Evolutionary conservation across 2,329 filamentous ascomycete genomes (phyloP).

Genomic region (Beauveria varroae): DNA sequence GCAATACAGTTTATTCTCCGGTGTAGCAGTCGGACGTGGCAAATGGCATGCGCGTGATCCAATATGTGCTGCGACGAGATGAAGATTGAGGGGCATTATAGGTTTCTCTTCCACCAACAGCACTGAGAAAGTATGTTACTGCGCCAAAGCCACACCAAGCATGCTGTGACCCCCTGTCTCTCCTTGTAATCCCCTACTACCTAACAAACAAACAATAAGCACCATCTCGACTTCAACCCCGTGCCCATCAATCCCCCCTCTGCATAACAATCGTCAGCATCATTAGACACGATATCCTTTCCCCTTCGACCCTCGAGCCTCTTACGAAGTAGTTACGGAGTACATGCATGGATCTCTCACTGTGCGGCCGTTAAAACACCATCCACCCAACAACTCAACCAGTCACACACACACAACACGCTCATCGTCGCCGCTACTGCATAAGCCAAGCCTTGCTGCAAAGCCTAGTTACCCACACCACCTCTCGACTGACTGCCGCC

Average conservation of each 20-base stretch:
- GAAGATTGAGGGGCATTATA: background rate
- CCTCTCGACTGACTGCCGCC: background rate
- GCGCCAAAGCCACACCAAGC: background rate
- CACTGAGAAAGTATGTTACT: background rate
- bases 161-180: background rate
- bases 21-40: background rate
- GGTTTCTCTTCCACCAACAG: too few relatives aligned
- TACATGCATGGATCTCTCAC: background rate
- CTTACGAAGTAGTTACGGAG: background rate
- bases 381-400: conserved; percentile 3
- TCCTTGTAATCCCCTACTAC: background rate
- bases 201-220: background rate
- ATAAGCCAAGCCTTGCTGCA: background rate
- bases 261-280: background rate
- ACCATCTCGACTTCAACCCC: background rate
- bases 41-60: background rate
- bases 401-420: background rate
- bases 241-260: background rate
- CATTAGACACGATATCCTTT: background rate
- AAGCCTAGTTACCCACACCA: conserved; percentile 3
- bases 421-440: background rate
- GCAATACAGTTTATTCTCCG: background rate
- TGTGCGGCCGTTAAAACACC: background rate
- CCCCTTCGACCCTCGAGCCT: background rate
- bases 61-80: background rate